phyloP scores from a whole-genome alignment of 208 protist genomes.

The Wallacemonas sp. region DNA sequence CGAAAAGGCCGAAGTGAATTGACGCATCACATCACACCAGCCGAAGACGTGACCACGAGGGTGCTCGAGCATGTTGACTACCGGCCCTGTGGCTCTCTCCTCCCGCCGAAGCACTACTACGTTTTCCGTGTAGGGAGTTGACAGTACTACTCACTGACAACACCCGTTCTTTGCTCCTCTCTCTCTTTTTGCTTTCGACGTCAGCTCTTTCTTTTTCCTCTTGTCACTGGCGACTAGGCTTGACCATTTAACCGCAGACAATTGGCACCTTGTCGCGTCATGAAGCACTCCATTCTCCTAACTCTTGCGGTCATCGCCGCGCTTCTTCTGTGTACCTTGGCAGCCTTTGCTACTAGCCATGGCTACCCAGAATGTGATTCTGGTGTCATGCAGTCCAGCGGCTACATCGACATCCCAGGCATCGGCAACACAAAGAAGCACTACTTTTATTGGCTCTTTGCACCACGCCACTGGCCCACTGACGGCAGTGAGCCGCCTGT shows the following conservation, averaged over 20 bases:
- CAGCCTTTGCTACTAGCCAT: neutral
- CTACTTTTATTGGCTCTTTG: slow-evolving; percentile 93
- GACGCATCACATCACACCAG: too few species aligned
- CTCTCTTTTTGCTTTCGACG: neutral
- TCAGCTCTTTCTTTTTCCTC: slow-evolving; percentile 6
- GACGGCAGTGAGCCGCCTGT: slow-evolving; percentile 48
- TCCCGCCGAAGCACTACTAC: too few species aligned
- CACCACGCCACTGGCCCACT: slow-evolving; percentile 35
- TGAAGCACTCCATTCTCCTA: too few species aligned
- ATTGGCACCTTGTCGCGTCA: too few species aligned
- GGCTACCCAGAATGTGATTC: slow-evolving; percentile 45
- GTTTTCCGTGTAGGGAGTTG: too few species aligned
- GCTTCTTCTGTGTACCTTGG: slow-evolving; percentile 1
- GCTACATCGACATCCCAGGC: slow-evolving; percentile 72
- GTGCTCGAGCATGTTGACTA: too few species aligned
- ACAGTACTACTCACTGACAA: too few species aligned
- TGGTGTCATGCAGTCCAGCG: slow-evolving; percentile 60
- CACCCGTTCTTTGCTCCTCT: neutral
- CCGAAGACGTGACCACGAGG: too few species aligned
- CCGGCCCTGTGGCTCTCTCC: too few species aligned
- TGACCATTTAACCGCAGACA: too few species aligned
- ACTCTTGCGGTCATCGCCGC: neutral
- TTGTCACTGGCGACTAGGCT: too few species aligned
- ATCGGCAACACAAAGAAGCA: slow-evolving; percentile 37
- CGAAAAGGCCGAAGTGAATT: too few species aligned